Base-by-base conservation (phyloP, 2,329 filamentous ascomycete species). In the Colletotrichum tropicale region DNA sequence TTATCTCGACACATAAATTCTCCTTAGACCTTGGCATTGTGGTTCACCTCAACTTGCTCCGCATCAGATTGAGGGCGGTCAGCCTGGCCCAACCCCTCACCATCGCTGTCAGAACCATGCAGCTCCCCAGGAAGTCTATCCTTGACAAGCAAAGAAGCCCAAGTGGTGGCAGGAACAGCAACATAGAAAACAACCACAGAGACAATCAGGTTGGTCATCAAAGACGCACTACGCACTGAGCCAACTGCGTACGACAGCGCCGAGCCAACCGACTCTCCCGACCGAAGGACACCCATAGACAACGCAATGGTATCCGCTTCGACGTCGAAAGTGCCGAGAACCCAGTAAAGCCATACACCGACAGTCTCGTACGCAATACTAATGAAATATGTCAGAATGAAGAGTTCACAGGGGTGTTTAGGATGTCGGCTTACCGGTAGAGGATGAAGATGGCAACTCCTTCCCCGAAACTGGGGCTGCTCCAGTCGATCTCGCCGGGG, bases 281-380 rank as follows among this genome's bases (percentile, higher is more conserved):
- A 87, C 6, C 88, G 82, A 5, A 90, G 81, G 3, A 89, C 80
- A 1, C 87, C 87, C 4, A 89, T 87, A 3, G 84, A 85, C 0
- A 89, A 82, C 0, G 88, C 87, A 16, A 90, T 78, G 0, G 88
- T 89, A 76, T 88, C 87, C 8, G 89, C 81, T 48, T 89, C 87
- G 70, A 88, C 83, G 71, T 88, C 88, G 80, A 89, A 89, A 5
- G 87, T 84, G 5, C 87, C 88, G 1, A 89, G 82, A 15, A 88
- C 79, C 87, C 87, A 89, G 80, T 89, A 89, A 1, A 88, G 85
- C 74, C 88, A 89, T 1, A 74, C 66, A 1, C 71, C 66, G 8
- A 74, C 48, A 15, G 60, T 74, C 34, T 74, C 71, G 24, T 70
- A 74, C 1, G 67, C 71, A 36, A 74, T 74, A 2, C 71, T 74